Conservation (phyloP, 257 asterid species). For the Verbena officinalis region DNA sequence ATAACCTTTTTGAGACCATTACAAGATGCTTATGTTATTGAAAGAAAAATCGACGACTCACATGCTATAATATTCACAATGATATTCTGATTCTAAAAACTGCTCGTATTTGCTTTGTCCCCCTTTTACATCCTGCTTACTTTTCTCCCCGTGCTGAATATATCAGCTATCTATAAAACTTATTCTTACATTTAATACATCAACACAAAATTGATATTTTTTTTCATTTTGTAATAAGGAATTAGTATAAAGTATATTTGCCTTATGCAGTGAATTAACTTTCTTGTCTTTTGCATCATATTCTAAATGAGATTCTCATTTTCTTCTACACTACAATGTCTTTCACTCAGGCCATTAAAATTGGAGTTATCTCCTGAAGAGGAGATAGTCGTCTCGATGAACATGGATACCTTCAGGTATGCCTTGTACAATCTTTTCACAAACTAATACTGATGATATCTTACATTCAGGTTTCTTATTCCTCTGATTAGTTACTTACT, state of each 20-base stretch:
- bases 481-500: slow-evolving; percentile 15
- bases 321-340: slow-evolving; percentile 18
- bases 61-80: too few species aligned
- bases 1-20: slow-evolving; percentile 1
- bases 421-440: too few species aligned
- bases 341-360: slow-evolving; percentile 67
- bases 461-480: slow-evolving; percentile 13
- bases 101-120: too few species aligned
- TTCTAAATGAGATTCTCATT: slow-evolving; percentile 17
- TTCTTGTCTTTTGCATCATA: too few species aligned
- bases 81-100: too few species aligned
- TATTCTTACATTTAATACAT: slow-evolving; percentile 8
- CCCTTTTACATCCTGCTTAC: too few species aligned
- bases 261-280: too few species aligned
- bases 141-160: too few species aligned
- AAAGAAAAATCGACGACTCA: not conserved
- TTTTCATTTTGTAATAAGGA: too few species aligned
- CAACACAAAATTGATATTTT: slow-evolving; percentile 16
- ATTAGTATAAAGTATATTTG: too few species aligned
- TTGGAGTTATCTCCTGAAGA: slow-evolving; percentile 95
- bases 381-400: slow-evolving; percentile 89
- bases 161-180: too few species aligned
- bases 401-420: slow-evolving; percentile 85
- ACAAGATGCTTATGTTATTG: slow-evolving; percentile 11
- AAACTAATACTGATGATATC: slow-evolving; percentile 10